Conservation (phyloP, 768 basidiomycete genomes). For the Phlebiopsis gigantea region DNA sequence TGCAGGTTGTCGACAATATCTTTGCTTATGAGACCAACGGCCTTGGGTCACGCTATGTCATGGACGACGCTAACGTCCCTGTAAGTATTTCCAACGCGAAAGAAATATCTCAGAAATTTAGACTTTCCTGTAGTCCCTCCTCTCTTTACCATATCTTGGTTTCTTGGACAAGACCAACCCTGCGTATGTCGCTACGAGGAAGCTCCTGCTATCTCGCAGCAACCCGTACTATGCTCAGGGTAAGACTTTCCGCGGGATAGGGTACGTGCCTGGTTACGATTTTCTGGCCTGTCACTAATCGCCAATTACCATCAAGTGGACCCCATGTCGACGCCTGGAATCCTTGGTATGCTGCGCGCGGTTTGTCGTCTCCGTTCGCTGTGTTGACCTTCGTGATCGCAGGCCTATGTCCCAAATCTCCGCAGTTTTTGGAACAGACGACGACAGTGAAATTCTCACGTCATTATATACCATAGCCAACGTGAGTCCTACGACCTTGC, state of each 20-base stretch:
- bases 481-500: slow-evolving; percentile 34
- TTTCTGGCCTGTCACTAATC: neutral
- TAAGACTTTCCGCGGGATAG: slow-evolving; percentile 58
- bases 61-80: slow-evolving; percentile 86
- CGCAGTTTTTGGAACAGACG: slow-evolving; percentile 67
- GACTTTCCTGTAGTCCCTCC: slow-evolving; percentile 46
- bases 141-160: slow-evolving; percentile 75
- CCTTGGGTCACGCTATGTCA: slow-evolving; percentile 66
- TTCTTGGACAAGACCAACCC: slow-evolving; percentile 59
- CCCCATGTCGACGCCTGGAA: slow-evolving; percentile 71
- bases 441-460: slow-evolving; percentile 61
- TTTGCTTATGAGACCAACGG: slow-evolving; percentile 80
- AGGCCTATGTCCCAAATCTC: slow-evolving; percentile 82
- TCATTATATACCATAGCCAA: slow-evolving; percentile 64
- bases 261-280: slow-evolving; percentile 37
- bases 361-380: neutral
- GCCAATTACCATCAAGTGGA: slow-evolving; percentile 39
- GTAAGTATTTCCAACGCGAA: slow-evolving; percentile 32
- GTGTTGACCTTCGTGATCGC: slow-evolving; percentile 3
- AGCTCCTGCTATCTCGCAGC: slow-evolving; percentile 50
- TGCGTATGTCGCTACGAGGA: slow-evolving; percentile 59
- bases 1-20: slow-evolving; percentile 53
- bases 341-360: slow-evolving; percentile 45
- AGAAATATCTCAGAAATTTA: neutral
- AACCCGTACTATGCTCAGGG: slow-evolving; percentile 73